A percentile compares a stretch with the other conserved stretches of the same genome.
phyloP scores from a whole-genome alignment of 129 eudicot species.

The Cynara cardunculus region DNA sequence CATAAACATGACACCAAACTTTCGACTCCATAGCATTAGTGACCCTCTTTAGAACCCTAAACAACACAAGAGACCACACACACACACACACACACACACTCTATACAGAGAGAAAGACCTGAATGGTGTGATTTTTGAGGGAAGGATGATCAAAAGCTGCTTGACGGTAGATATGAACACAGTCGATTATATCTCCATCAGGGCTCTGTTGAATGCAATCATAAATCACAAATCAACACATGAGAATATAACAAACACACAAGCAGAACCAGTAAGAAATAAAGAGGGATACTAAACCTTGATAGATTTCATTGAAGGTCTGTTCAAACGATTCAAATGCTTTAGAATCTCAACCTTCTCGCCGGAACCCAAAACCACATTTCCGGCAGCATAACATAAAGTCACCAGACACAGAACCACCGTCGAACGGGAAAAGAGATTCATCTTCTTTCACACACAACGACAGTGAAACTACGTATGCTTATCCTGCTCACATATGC shows the following conservation, averaged over 20 bases:
- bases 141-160: constrained; percentile 90
- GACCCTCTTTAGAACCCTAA: no score
- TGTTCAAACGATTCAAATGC: constrained; percentile 71
- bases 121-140: constrained; percentile 65
- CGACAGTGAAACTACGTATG: not conserved
- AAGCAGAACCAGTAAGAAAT: not conserved
- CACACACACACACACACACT: no score
- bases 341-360: constrained; percentile 31
- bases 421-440: not conserved
- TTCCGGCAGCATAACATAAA: constrained; percentile 13
- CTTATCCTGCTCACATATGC: constrained; percentile 9
- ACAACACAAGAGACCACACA: no score
- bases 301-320: constrained; percentile 65
- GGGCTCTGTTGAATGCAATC: constrained; percentile 39
- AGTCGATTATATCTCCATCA: constrained; percentile 83
- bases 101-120: constrained; percentile 29
- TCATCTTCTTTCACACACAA: constrained; percentile 11
- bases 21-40: no score
- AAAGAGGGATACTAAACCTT: constrained; percentile 34
- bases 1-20: no score
- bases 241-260: not conserved
- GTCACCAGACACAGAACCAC: constrained; percentile 15
- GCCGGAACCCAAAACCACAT: not conserved
- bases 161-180: constrained; percentile 68
- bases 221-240: not conserved